These are phyloP conservation scores for Trematosphaeria pertusa DNA, from an alignment of 2,329 filamentous ascomycete genomes.

Conservation along the genomic window DNA sequence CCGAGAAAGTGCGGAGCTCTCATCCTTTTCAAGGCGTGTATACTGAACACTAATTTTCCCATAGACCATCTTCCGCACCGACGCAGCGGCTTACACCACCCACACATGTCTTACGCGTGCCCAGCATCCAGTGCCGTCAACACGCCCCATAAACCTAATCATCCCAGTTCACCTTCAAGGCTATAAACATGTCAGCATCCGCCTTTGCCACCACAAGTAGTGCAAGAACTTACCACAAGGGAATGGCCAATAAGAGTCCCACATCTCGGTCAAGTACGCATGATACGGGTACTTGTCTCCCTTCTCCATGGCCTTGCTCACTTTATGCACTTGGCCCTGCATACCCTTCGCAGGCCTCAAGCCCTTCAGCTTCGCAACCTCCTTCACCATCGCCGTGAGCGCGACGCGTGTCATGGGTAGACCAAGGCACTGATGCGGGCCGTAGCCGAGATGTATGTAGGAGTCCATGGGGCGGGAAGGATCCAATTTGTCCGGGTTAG, in stretches of 20 bases:
- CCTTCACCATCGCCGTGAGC: constrained; percentile 55
- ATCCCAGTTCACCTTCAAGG: constrained; percentile 44
- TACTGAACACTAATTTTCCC: too few relatives aligned
- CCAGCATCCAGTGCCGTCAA: too few relatives aligned
- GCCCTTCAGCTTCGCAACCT: constrained; percentile 49
- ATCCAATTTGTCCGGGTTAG: constrained; percentile 49
- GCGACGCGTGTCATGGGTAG: constrained; percentile 52
- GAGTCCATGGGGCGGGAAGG: constrained; percentile 48
- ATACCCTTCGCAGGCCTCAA: constrained; percentile 49
- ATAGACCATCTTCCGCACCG: too few relatives aligned
- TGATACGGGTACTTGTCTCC: constrained; percentile 47
- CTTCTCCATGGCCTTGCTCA: constrained; percentile 24
- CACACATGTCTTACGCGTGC: too few relatives aligned
- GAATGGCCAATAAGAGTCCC: constrained; percentile 56
- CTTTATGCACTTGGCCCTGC: constrained; percentile 53
- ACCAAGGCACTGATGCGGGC: constrained; percentile 53
- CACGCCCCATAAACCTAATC: too few relatives aligned
- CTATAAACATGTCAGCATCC: constrained; percentile 20
- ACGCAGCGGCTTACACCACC: too few relatives aligned
- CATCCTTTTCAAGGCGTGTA: too few relatives aligned
- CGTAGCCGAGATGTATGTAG: constrained; percentile 55
- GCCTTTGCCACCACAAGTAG: not conserved
- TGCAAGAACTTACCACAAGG: constrained; percentile 52
- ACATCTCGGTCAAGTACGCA: constrained; percentile 56
- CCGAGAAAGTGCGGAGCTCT: too few relatives aligned